Conservation (phyloP, 192 early-diverging fungal species). For the Diversispora epigaea region DNA sequence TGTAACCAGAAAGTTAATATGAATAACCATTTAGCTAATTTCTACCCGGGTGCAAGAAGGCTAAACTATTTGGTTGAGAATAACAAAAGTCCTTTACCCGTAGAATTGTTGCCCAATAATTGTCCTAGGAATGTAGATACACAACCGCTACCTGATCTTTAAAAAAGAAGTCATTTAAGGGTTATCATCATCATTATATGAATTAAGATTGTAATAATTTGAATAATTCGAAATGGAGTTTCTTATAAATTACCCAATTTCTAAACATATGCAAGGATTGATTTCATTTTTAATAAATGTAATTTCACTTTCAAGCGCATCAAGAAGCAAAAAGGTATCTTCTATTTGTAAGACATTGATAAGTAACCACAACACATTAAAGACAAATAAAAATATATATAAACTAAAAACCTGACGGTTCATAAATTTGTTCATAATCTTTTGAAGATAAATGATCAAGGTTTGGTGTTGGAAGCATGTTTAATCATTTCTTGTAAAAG, state of each 20-base stretch:
- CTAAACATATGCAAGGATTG: slow-evolving; percentile 71
- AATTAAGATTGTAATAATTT: too few species aligned
- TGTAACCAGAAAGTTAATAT: not conserved
- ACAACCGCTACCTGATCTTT: slow-evolving; percentile 79
- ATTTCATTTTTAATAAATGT: slow-evolving; percentile 48
- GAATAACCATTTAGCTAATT: too few species aligned
- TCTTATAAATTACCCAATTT: slow-evolving; percentile 69
- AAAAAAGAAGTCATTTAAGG: not conserved
- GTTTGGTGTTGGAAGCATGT: slow-evolving; percentile 74
- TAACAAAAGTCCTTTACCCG: slow-evolving; percentile 39
- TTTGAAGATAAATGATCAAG: slow-evolving; percentile 65
- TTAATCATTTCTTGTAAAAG: too few species aligned
- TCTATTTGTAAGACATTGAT: slow-evolving; percentile 48
- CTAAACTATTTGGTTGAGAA: not conserved
- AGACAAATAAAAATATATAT: not conserved
- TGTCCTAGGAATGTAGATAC: slow-evolving; percentile 78
- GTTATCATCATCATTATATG: too few species aligned
- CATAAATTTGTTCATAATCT: slow-evolving; percentile 77
- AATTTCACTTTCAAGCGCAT: slow-evolving; percentile 83
- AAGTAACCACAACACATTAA: not conserved
- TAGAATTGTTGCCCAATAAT: slow-evolving; percentile 43
- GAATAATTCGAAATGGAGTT: not conserved
- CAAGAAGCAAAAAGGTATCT: slow-evolving; percentile 92
- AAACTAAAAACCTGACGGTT: slow-evolving; percentile 67
- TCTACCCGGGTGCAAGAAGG: too few species aligned